Evolutionary conservation across 1,139 yeast genomes (phyloP), one percentile per base, ranked within the genome.

Genomic region (Scheffersomyces segobiensis): DNA sequence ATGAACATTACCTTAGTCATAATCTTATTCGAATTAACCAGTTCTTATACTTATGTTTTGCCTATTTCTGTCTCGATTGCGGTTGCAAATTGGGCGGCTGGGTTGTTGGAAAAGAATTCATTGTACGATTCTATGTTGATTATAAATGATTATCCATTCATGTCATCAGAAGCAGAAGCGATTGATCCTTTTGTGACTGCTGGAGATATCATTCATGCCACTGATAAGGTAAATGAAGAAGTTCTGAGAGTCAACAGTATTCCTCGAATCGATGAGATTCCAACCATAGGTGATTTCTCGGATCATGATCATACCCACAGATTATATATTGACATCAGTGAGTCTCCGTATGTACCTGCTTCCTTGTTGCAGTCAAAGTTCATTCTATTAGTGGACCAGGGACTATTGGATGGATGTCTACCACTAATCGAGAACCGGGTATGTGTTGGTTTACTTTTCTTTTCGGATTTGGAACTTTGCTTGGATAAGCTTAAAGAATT

Each of bases 1-100:
- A 86, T 86, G 90, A 86, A 86, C 59, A 83, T 86, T 51, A 84
- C 89, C 1, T 70, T 86, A 53, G 88, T 87, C 0, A 85, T 85
- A 8, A 86, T 86, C 55, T 67, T 86, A 58, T 86, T 86, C 67
- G 90, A 86, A 65, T 71, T 86, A 54, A 86, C 90, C 1, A 85
- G 88, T 32, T 82, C 87, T 7, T 81, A 86, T 62, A 83, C 86
- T 46, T 85, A 85, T 66, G 89, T 86, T 8, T 68, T 86, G 46
- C 89, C 89, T 0, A 83, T 85, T 56, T 79, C 88, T 3, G 78
- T 85, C 14, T 78, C 88, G 1, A 84, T 86, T 52, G 80, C 87
- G 14, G 85, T 83, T 18, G 82, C 88, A 2, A 84, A 85, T 65
- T 84, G 88, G 87, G 78, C 83, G 26, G 88, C 88, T 3, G 77